Evolutionary conservation across 2,329 filamentous ascomycete genomes (phyloP).

Genomic region (Fusarium pininemorale): DNA sequence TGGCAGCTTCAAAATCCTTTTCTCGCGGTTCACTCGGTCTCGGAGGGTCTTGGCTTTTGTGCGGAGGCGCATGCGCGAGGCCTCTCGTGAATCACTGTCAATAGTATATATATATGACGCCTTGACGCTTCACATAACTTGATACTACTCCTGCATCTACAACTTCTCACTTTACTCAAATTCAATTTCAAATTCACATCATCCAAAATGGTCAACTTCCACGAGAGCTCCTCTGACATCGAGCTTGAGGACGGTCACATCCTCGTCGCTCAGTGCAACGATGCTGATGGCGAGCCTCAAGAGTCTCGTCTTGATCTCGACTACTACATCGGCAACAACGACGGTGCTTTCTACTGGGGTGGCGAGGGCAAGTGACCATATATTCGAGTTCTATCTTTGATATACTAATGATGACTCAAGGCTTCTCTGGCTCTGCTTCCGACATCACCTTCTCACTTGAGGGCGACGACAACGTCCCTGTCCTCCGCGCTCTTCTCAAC

Average conservation of each 20-base stretch:
- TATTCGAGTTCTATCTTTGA: not conserved
- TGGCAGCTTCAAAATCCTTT: conserved; percentile 27
- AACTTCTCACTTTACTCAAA: not conserved
- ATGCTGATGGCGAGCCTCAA: conserved; percentile 53
- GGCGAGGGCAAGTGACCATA: conserved; percentile 40
- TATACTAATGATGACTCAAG: conserved; percentile 12
- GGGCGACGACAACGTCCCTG: conserved; percentile 58
- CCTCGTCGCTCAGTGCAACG: conserved; percentile 54
- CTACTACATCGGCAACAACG: conserved; percentile 59
- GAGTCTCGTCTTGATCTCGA: conserved; percentile 61
- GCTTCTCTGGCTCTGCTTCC: conserved; percentile 58
- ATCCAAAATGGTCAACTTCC: conserved; percentile 53
- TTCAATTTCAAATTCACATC: not conserved
- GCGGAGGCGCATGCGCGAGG: conserved; percentile 19
- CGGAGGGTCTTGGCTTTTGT: conserved; percentile 22
- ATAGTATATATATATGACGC: conserved; percentile 17
- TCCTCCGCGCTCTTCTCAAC: conserved; percentile 61
- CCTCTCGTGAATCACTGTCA: conserved; percentile 14
- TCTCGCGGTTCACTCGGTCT: conserved; percentile 30
- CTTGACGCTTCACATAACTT: not conserved
- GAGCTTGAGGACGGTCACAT: conserved; percentile 60
- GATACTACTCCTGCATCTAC: not conserved
- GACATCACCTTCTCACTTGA: conserved; percentile 60
- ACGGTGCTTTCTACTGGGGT: conserved; percentile 60
- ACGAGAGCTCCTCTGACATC: conserved; percentile 56